Conservation (phyloP, 805 yeast species). For the Zygoascus bituminiphila region DNA sequence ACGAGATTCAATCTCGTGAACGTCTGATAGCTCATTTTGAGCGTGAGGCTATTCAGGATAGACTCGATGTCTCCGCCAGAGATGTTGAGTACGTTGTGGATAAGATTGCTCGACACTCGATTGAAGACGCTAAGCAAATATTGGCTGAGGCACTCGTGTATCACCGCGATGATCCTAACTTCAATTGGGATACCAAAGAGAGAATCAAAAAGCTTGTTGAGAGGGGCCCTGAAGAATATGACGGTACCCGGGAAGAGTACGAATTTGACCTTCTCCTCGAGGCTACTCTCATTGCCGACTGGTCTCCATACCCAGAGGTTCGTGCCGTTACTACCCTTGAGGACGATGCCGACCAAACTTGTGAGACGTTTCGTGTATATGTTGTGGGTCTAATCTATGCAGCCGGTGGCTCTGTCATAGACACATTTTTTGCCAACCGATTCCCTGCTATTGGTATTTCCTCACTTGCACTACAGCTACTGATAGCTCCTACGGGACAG, state of each 20-base stretch:
- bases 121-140: conserved; percentile 35
- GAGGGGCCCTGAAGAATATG: conserved; percentile 11
- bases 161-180: conserved; percentile 42
- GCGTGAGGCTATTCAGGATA: not conserved
- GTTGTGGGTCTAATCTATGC: conserved; percentile 30
- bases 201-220: conserved; percentile 23
- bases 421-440: conserved; percentile 48
- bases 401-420: conserved; percentile 20
- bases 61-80: not conserved
- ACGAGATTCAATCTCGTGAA: too few relatives aligned
- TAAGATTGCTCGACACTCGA: conserved; percentile 21
- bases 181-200: conserved; percentile 34
- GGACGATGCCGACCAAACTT: conserved; percentile 39
- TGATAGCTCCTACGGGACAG: conserved; percentile 48
- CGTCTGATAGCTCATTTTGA: not conserved
- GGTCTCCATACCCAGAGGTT: conserved; percentile 52
- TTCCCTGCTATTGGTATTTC: conserved; percentile 42
- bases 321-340: conserved; percentile 44
- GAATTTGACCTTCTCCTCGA: conserved; percentile 30
- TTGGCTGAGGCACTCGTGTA: conserved; percentile 35
- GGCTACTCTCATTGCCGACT: conserved; percentile 33
- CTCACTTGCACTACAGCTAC: conserved; percentile 45
- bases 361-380: conserved; percentile 44
- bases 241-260: conserved; percentile 10
- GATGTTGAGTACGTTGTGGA: conserved; percentile 17